Base-by-base conservation (phyloP, 106 monocot genomes). In the Narthecium ossifragum region DNA sequence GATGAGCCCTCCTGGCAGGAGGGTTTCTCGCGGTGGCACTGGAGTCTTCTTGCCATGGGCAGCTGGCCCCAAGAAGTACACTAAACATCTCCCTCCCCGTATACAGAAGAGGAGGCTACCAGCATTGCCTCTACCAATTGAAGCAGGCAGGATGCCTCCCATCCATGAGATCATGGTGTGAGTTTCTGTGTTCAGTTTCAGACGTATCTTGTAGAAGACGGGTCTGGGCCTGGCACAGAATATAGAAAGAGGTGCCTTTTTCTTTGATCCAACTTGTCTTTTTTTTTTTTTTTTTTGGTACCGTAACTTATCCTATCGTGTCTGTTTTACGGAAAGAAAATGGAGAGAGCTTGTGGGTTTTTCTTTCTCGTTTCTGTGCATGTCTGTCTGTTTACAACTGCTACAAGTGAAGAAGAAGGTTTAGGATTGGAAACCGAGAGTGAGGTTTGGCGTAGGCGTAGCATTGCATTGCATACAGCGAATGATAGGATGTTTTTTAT, bases 1-100 rank as follows among this genome's bases (percentile, higher is more conserved):
- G n/a, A 76, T 82, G 82, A 30, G 46, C 53, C 37, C 76, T 10
- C 37, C 76, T 10, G 53, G 25, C 43, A 75, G 27, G 52, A 57
- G 50, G 26, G 58, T 31, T 40, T 43, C 41, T 0, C 51, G 78
- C 11, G 48, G 68, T 2, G 88, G 88, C 25, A 90, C 90, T 1
- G 90, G 90, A 11, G 90, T 90, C 10, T 90, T 90, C 85, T 55
- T 90, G 72, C 90, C 90, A 1, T 93, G 92, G 92, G 65, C 75
- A 2, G 70, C 78, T 0, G 79, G 81, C 0, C 76, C 88, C 0
- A 93, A 82, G 81, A 85, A 76, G 71, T 85, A 93, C 63, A 80
- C 69, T 67, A 88, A 79, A 71, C 88, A 93, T 57, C 79, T 93
- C 13, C 93, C 88, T 1, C 93, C 93, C 0, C 84, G 93, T 31